Conservation (phyloP, 176 grass and related monocot species). For the Cymbopogon citratus region DNA sequence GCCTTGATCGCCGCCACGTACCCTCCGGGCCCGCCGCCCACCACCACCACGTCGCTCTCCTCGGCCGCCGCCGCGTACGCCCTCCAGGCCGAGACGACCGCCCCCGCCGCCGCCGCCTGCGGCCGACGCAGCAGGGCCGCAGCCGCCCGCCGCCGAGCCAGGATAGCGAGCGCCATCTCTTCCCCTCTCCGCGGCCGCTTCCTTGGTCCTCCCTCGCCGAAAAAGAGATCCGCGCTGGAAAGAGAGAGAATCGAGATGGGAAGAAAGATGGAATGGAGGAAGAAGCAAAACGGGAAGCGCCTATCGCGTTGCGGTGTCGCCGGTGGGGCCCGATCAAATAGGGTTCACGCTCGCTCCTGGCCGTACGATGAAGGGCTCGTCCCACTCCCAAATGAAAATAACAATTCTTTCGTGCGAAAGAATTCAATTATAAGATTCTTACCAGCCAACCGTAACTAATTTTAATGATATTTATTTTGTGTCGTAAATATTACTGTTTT, state of each 20-base stretch:
- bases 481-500: no score
- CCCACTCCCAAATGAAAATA: no score
- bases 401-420: no score
- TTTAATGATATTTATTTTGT: no score
- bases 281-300: constrained; percentile 12
- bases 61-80: constrained; percentile 53
- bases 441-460: no score
- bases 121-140: constrained; percentile 37
- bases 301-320: background rate
- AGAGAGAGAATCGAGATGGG: background rate
- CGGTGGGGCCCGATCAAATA: background rate
- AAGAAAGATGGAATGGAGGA: background rate
- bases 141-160: constrained; percentile 53
- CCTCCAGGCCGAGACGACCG: constrained; percentile 30
- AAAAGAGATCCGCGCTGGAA: background rate
- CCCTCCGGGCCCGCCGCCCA: constrained; percentile 85
- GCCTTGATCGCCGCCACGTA: constrained; percentile 99
- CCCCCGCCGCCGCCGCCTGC: constrained; percentile 12
- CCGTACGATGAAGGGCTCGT: background rate
- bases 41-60: constrained; percentile 94
- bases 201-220: background rate
- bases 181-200: background rate
- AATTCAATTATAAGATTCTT: no score
- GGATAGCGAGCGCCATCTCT: constrained; percentile 54
- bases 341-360: background rate